Evolutionary conservation across 345 rosid species (phyloP), one percentile per base, ranked within the genome.

Genomic region (Laguncularia racemosa): DNA sequence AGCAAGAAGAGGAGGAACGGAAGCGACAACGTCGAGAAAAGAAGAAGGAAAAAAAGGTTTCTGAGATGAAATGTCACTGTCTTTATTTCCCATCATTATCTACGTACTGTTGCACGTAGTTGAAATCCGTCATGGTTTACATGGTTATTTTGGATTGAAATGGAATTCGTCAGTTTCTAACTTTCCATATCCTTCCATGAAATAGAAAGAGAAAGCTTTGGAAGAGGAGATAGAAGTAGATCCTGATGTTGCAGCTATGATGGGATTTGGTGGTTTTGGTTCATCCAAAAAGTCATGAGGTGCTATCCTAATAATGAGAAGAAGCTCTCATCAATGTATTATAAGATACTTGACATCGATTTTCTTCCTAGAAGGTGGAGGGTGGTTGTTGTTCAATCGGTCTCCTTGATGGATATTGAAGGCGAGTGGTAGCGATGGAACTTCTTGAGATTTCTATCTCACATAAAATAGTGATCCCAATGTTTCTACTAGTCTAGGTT

Each of bases 261-360:
- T 92, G 98, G 98, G 98, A 57, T 92, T 92, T 20, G 97, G 97
- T 2, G 95, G 98, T 51, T 92, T 92, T 64, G 75, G 95, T 46
- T 81, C 96, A 26, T 84, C 95, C 2, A 86, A 92, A 69, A 83
- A 85, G 57, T 89, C 73, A 78, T 6, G 48, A 21, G 14, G 20
- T 51, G 51, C 46, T n/a, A 14, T 21, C 52, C 15, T 20, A 46
- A 12, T 47, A 16, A 20, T 13, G 11, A 10, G 44, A 44, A 28
- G 58, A n/a, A 17, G 46, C 15, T 55, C 20, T 9, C 45, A 6
- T 33, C 40, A 33, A 1, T 7, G 40, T 40, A 16, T 38, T 38
- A 19, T 12, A 21, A n/a, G 9, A 33, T 33, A 6, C 9, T 33
- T 33, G 40, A 7, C 7, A 9, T 9, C 11, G 9, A 33, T 33